phyloP scores from a whole-genome alignment of 169 alveolate species.

The Babesia ovata region DNA sequence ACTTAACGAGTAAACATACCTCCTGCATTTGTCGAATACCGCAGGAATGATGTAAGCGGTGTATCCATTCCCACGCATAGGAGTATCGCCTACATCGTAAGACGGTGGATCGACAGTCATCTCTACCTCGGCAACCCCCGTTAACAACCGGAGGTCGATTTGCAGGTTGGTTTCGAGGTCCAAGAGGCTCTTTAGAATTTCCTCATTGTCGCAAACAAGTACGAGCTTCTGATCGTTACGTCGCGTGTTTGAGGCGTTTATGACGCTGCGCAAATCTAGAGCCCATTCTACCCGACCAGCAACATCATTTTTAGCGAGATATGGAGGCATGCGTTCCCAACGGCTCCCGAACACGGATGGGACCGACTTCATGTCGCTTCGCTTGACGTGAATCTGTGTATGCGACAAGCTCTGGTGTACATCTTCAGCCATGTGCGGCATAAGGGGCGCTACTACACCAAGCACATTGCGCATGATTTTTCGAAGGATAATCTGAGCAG shows the following conservation, averaged over 20 bases:
- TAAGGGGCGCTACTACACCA: conserved; percentile 55
- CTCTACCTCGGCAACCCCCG: conserved; percentile 45
- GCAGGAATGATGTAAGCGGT: background rate
- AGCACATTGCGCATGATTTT: conserved; percentile 35
- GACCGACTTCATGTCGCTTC: background rate
- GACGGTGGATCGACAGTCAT: background rate
- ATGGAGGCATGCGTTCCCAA: conserved; percentile 42
- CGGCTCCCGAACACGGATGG: conserved; percentile 46
- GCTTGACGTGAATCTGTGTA: background rate
- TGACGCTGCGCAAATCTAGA: conserved; percentile 9
- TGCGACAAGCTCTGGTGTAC: conserved; percentile 14
- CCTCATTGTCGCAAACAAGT: conserved; percentile 14
- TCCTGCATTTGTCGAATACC: conserved; percentile 37
- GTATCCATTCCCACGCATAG: conserved; percentile 14
- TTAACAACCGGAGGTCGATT: conserved; percentile 37
- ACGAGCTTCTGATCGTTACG: conserved; percentile 19
- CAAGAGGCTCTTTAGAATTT: background rate
- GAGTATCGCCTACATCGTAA: background rate
- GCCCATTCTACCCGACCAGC: background rate
- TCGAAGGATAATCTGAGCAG: conserved; percentile 31
- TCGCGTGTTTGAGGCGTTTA: background rate
- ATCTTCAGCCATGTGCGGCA: conserved; percentile 70
- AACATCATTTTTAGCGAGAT: conserved; percentile 13
- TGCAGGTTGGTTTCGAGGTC: conserved; percentile 14
- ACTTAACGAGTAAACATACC: conserved; percentile 1